phyloP scores from a whole-genome alignment of 2,329 filamentous ascomycete genomes.

The Ceratocystis huliohia region DNA sequence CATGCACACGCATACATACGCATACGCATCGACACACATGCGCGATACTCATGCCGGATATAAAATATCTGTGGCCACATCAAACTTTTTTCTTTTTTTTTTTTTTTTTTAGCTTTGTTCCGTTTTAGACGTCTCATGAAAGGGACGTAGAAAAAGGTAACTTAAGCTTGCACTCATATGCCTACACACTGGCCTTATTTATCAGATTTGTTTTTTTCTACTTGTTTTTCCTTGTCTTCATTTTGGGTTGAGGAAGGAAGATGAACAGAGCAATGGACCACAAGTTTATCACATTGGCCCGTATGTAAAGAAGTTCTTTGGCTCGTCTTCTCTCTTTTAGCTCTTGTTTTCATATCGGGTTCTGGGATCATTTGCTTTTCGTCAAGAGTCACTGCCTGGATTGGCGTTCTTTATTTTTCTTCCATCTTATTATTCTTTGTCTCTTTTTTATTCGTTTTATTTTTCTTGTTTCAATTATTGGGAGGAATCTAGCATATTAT shows the following conservation, averaged over 20 bases:
- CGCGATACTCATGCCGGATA: background rate
- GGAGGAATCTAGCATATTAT: slow-evolving; percentile 1
- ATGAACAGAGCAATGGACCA: background rate
- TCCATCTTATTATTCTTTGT: background rate
- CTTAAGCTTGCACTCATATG: background rate
- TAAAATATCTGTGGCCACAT: background rate
- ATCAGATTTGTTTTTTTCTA: background rate
- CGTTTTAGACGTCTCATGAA: background rate
- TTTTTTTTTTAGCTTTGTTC: background rate
- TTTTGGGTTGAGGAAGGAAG: background rate
- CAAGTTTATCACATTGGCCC: background rate
- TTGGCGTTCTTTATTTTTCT: background rate
- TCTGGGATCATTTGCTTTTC: slow-evolving; percentile 1
- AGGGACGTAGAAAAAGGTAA: background rate
- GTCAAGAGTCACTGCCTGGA: background rate
- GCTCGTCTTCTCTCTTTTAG: background rate
- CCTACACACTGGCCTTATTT: background rate
- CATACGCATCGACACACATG: background rate
- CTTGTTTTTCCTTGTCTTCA: background rate
- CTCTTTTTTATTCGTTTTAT: background rate
- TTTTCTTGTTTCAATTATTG: background rate
- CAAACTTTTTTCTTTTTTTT: background rate
- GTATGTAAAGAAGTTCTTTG: background rate
- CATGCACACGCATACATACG: slow-evolving; percentile 3
- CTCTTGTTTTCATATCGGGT: slow-evolving; percentile 2